Evolutionary conservation across 2,329 filamentous ascomycete genomes (phyloP).

Genomic region (Boeremia exigua): DNA sequence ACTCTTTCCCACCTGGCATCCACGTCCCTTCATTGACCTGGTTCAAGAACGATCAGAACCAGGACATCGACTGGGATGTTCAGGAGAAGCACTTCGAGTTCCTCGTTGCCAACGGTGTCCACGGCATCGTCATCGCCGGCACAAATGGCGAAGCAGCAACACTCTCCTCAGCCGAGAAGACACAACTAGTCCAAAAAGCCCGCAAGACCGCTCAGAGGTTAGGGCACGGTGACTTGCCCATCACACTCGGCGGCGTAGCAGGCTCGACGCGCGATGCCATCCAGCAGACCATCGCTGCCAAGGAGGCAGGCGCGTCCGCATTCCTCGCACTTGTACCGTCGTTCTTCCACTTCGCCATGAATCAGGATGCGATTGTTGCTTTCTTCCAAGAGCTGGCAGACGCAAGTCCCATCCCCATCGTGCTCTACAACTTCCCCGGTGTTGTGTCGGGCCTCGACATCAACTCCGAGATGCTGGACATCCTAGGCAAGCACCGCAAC

Average conservation of each 20-base stretch:
- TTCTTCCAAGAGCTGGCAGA: conserved; percentile 49
- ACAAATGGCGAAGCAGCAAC: conserved; percentile 56
- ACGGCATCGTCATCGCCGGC: conserved; percentile 56
- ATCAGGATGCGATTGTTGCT: conserved; percentile 42
- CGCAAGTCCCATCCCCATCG: conserved; percentile 49
- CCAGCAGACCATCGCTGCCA: conserved; percentile 45
- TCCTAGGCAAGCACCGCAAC: conserved; percentile 43
- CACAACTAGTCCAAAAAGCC: conserved; percentile 47
- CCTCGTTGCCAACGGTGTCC: conserved; percentile 60
- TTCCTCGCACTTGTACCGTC: conserved; percentile 49
- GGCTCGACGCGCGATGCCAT: conserved; percentile 52
- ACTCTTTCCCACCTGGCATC: conserved; percentile 58
- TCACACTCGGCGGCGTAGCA: conserved; percentile 52
- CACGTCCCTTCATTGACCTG: conserved; percentile 65
- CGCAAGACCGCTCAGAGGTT: conserved; percentile 47
- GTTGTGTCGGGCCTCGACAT: conserved; percentile 53
- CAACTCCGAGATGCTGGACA: conserved; percentile 50
- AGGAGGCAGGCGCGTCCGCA: conserved; percentile 48
- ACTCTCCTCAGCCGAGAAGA: conserved; percentile 50
- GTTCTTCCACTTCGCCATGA: conserved; percentile 52
- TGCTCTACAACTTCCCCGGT: conserved; percentile 58
- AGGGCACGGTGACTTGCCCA: conserved; percentile 44
- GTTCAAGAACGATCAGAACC: conserved; percentile 56
- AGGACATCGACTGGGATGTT: conserved; percentile 63
- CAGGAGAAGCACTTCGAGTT: conserved; percentile 62